phyloP scores from a whole-genome alignment of 768 basidiomycete genomes.

The Suillus paluster region DNA sequence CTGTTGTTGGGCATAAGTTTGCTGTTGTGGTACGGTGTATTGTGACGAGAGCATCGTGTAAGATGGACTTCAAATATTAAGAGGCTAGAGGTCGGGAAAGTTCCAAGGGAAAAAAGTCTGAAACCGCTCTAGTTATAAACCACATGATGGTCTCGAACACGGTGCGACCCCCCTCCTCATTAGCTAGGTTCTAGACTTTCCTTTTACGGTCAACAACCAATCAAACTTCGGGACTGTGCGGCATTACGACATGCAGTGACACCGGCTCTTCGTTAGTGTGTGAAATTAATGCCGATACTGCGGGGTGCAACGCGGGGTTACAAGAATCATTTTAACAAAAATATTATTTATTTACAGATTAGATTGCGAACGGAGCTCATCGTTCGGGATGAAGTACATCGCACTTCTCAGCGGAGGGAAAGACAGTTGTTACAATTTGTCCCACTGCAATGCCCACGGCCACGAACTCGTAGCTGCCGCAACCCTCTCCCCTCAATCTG shows the following conservation, averaged over 20 bases:
- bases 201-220: background rate
- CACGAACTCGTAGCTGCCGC: constrained; percentile 90
- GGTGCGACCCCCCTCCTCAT: too few species aligned
- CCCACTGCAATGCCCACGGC: constrained; percentile 85
- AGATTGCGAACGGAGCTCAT: too few species aligned
- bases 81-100: too few species aligned
- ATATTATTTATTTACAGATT: background rate
- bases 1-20: constrained; percentile 26
- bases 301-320: constrained; percentile 9
- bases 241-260: background rate
- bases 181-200: background rate
- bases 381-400: constrained; percentile 85
- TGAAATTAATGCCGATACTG: constrained; percentile 4
- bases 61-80: too few species aligned
- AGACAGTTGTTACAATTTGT: constrained; percentile 94
- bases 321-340: background rate
- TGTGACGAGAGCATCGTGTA: constrained; percentile 74
- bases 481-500: constrained; percentile 80
- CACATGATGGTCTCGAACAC: background rate
- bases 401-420: constrained; percentile 97
- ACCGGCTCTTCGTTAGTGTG: constrained; percentile 9
- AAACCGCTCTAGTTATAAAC: constrained; percentile 4
- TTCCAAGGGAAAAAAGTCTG: background rate
- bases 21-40: constrained; percentile 24
- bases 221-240: too few species aligned